Percentiles rank a stretch among this genome's conserved stretches.
Conservation (phyloP, 306 rosid genomes). For the Rosa rugosa region DNA sequence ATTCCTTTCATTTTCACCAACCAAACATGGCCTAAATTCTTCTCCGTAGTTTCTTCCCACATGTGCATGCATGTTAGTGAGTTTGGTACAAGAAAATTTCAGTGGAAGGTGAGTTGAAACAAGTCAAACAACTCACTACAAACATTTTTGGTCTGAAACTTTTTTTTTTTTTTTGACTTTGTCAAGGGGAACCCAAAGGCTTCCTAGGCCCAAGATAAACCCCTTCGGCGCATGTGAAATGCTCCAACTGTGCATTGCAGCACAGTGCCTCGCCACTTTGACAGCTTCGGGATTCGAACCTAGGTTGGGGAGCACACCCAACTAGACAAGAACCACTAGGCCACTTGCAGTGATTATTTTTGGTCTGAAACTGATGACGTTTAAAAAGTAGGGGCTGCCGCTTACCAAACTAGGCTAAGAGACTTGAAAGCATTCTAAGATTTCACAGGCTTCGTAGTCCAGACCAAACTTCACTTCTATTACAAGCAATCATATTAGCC, state of each 20-base stretch:
- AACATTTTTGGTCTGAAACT: background rate
- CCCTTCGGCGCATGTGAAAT: too few species aligned
- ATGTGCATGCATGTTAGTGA: background rate
- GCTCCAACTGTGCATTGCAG: too few species aligned
- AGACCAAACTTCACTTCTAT: background rate
- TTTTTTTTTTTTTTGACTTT: too few species aligned
- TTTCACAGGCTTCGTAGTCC: background rate
- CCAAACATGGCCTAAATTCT: too few species aligned
- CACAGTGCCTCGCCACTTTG: too few species aligned
- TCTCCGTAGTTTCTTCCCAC: background rate
- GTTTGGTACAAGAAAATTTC: background rate
- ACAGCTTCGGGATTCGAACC: too few species aligned
- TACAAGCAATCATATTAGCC: background rate
- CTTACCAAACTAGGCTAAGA: background rate
- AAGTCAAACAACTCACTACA: background rate
- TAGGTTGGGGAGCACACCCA: too few species aligned
- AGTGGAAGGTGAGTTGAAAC: slow-evolving; percentile 17
- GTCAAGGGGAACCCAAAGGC: too few species aligned
- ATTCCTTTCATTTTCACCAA: too few species aligned
- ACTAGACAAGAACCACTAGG: too few species aligned
- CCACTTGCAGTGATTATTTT: too few species aligned
- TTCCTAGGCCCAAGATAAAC: too few species aligned
- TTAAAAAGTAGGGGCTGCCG: background rate
- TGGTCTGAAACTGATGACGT: background rate
- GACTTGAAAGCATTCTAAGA: background rate